These are phyloP conservation scores for Coemansia asiatica DNA, from an alignment of 192 early-diverging fungal genomes.

Conservation along the genomic window DNA sequence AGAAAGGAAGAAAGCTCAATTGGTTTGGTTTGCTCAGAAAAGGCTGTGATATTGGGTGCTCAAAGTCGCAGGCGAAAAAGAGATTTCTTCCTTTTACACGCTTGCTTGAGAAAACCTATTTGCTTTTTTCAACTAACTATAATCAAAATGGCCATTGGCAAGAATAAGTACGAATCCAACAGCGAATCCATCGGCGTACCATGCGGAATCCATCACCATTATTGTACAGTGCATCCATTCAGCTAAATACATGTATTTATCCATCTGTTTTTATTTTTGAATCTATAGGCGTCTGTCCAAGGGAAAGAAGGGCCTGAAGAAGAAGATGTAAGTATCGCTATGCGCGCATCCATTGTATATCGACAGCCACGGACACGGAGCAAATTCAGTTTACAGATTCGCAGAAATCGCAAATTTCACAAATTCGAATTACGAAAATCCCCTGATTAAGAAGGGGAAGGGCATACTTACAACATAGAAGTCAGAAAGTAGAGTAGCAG, in stretches of 20 bases:
- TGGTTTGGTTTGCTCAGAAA: neutral
- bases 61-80: constrained; percentile 4
- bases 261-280: constrained; percentile 16
- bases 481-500: too few relatives aligned
- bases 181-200: constrained; percentile 24
- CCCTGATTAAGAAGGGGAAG: neutral
- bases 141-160: constrained; percentile 69
- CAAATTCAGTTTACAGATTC: neutral
- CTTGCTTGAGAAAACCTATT: constrained; percentile 28
- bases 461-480: neutral
- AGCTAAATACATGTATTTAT: neutral
- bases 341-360: constrained; percentile 59
- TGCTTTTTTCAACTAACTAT: constrained; percentile 18
- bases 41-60: constrained; percentile 10
- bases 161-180: constrained; percentile 71
- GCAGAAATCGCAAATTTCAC: neutral
- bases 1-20: neutral
- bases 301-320: constrained; percentile 99
- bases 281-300: constrained; percentile 87
- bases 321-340: constrained; percentile 73
- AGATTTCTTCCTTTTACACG: constrained; percentile 41
- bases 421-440: constrained; percentile 4
- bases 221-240: constrained; percentile 8
- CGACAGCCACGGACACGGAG: neutral
- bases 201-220: neutral